phyloP scores from a whole-genome alignment of 352 stramenopile genomes.

The Phytopythium aichiense region DNA sequence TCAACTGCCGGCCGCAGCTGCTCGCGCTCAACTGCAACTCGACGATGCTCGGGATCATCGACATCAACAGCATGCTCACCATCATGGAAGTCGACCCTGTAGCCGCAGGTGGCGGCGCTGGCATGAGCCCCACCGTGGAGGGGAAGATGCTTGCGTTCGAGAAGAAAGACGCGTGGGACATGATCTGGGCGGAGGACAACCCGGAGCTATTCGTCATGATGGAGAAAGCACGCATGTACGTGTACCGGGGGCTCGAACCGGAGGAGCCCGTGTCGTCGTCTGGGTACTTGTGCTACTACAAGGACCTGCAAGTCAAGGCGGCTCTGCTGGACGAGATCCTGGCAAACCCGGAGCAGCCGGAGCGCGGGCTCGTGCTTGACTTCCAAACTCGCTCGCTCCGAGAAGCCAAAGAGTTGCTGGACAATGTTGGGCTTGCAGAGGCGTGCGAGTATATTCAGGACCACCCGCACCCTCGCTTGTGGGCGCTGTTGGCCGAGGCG shows the following conservation, averaged over 20 bases:
- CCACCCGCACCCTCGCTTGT: slow-evolving; percentile 84
- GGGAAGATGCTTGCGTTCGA: slow-evolving; percentile 76
- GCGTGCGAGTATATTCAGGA: slow-evolving; percentile 83
- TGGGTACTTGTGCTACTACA: slow-evolving; percentile 88
- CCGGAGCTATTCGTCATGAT: slow-evolving; percentile 90
- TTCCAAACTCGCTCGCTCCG: slow-evolving; percentile 87
- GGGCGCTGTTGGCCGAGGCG: slow-evolving; percentile 83
- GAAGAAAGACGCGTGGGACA: slow-evolving; percentile 90
- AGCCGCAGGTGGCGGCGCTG: slow-evolving; percentile 22
- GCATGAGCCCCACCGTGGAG: slow-evolving; percentile 56
- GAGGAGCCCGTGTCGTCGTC: slow-evolving; percentile 90
- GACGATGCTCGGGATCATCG: slow-evolving; percentile 85
- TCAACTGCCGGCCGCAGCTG: slow-evolving; percentile 73
- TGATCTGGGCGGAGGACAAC: slow-evolving; percentile 91
- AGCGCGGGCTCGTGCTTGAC: slow-evolving; percentile 80
- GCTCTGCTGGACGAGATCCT: slow-evolving; percentile 86
- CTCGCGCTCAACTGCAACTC: slow-evolving; percentile 89
- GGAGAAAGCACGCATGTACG: slow-evolving; percentile 91
- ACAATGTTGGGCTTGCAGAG: slow-evolving; percentile 75
- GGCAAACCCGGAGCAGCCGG: slow-evolving; percentile 68
- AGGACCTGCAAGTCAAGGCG: slow-evolving; percentile 84
- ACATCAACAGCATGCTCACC: slow-evolving; percentile 84
- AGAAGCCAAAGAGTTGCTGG: slow-evolving; percentile 85
- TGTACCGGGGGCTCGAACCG: slow-evolving; percentile 77
- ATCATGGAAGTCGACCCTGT: slow-evolving; percentile 73